phyloP scores from a whole-genome alignment of 805 yeast genomes.

The Spathaspora boniae region DNA sequence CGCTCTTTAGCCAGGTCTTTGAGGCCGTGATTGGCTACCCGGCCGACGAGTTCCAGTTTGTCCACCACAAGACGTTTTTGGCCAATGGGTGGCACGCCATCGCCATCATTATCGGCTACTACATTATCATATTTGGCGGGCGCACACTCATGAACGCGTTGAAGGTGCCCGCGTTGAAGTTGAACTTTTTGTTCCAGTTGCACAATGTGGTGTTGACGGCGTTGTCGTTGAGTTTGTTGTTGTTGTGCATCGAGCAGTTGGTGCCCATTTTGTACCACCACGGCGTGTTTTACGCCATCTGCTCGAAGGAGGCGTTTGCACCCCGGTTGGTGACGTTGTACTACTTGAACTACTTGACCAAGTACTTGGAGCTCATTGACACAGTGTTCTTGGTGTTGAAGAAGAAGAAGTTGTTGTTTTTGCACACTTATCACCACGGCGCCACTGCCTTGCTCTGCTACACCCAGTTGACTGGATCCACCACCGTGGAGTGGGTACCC shows the following conservation, averaged over 20 bases:
- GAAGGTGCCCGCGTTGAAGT: slow-evolving; percentile 62
- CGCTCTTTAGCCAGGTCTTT: slow-evolving; percentile 53
- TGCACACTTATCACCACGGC: slow-evolving; percentile 97
- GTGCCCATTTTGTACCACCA: slow-evolving; percentile 70
- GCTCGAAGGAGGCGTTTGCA: slow-evolving; percentile 76
- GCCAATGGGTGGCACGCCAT: slow-evolving; percentile 59
- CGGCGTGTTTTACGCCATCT: slow-evolving; percentile 83
- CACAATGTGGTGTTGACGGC: slow-evolving; percentile 78
- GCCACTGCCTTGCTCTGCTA: slow-evolving; percentile 94
- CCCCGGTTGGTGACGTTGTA: slow-evolving; percentile 78
- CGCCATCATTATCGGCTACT: slow-evolving; percentile 39
- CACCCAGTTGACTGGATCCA: slow-evolving; percentile 86
- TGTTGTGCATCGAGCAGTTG: slow-evolving; percentile 79
- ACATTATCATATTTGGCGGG: slow-evolving; percentile 60
- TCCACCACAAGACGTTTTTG: slow-evolving; percentile 62
- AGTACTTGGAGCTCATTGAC: slow-evolving; percentile 84
- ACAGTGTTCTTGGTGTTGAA: slow-evolving; percentile 88
- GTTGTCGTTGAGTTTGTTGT: slow-evolving; percentile 60
- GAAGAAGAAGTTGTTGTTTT: slow-evolving; percentile 85
- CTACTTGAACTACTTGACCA: slow-evolving; percentile 88
- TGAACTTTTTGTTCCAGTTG: slow-evolving; percentile 74
- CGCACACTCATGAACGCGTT: slow-evolving; percentile 53
- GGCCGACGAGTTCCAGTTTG: slow-evolving; percentile 65
- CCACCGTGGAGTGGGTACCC: slow-evolving; percentile 94
- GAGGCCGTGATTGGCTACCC: slow-evolving; percentile 48